These are phyloP conservation scores for Anisogramma anomala DNA, from an alignment of 2,329 filamentous ascomycete species.

Conservation along the genomic window DNA sequence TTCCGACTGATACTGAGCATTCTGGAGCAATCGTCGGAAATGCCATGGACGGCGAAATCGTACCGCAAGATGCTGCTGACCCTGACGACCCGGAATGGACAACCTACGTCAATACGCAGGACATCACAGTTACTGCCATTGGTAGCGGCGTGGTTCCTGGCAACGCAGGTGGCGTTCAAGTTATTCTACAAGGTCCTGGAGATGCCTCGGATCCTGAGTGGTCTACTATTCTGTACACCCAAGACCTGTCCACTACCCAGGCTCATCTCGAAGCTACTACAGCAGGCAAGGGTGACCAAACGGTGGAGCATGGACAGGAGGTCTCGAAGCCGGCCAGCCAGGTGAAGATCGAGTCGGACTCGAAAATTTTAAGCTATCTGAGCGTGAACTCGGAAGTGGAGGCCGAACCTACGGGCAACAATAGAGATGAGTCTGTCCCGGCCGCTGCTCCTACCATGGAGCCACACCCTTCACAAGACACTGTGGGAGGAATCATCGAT, in stretches of 20 bases:
- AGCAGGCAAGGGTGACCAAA: background rate
- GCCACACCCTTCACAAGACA: constrained; percentile 1
- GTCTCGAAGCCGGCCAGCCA: background rate
- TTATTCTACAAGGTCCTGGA: background rate
- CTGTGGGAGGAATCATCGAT: constrained; percentile 7
- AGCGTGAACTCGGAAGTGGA: background rate
- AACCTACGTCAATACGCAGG: constrained; percentile 7
- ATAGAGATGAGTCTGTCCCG: background rate
- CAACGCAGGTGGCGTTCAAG: background rate
- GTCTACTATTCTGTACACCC: background rate
- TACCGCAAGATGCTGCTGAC: constrained; percentile 1
- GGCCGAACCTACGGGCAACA: background rate
- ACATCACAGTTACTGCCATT: background rate
- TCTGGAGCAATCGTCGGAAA: background rate
- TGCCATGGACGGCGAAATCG: background rate
- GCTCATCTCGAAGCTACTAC: background rate
- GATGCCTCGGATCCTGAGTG: background rate
- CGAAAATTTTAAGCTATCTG: background rate
- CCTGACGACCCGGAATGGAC: constrained; percentile 3
- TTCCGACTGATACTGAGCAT: background rate
- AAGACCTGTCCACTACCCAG: background rate
- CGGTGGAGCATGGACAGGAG: background rate
- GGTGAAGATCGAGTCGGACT: background rate
- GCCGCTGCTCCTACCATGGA: background rate
- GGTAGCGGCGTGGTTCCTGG: background rate